Percentiles rank a stretch among this genome's conserved stretches.
These are phyloP conservation scores for Fusarium coicis DNA, from an alignment of 2,329 filamentous ascomycete genomes.

Conservation along the genomic window DNA sequence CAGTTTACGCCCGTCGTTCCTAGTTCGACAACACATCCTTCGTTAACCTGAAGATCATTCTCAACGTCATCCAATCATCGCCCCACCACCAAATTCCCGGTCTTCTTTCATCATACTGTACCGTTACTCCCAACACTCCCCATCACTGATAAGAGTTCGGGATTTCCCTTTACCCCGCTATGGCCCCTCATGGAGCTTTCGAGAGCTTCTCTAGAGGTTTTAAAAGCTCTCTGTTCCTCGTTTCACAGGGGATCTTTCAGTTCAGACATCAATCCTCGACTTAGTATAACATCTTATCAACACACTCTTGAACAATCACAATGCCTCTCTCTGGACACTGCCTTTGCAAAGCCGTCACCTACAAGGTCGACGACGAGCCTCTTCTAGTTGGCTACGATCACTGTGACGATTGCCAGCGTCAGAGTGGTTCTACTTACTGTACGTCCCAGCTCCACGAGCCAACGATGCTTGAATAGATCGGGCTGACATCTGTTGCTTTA, in stretches of 20 bases:
- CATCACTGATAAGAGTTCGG: constrained; percentile 25
- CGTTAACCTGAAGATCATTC: constrained; percentile 16
- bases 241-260: background rate
- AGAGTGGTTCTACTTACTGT: constrained; percentile 76
- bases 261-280: constrained; percentile 9
- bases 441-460: constrained; percentile 41
- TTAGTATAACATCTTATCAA: constrained; percentile 4
- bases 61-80: constrained; percentile 46
- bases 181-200: constrained; percentile 40
- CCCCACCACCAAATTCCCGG: constrained; percentile 41
- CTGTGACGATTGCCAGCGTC: constrained; percentile 79
- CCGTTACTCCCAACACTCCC: constrained; percentile 26
- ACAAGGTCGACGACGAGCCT: constrained; percentile 66
- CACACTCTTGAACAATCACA: constrained; percentile 44
- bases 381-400: constrained; percentile 73
- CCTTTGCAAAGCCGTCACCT: constrained; percentile 77
- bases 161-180: constrained; percentile 45
- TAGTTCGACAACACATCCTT: constrained; percentile 19
- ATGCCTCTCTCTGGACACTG: constrained; percentile 78
- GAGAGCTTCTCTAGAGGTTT: constrained; percentile 33
- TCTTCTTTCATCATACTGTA: constrained; percentile 24
- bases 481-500: constrained; percentile 46
- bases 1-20: constrained; percentile 23
- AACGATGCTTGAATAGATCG: background rate
- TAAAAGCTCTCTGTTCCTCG: constrained; percentile 4